These are phyloP conservation scores for Mycogone perniciosa DNA, from an alignment of 2,329 filamentous ascomycete species.

Conservation along the genomic window DNA sequence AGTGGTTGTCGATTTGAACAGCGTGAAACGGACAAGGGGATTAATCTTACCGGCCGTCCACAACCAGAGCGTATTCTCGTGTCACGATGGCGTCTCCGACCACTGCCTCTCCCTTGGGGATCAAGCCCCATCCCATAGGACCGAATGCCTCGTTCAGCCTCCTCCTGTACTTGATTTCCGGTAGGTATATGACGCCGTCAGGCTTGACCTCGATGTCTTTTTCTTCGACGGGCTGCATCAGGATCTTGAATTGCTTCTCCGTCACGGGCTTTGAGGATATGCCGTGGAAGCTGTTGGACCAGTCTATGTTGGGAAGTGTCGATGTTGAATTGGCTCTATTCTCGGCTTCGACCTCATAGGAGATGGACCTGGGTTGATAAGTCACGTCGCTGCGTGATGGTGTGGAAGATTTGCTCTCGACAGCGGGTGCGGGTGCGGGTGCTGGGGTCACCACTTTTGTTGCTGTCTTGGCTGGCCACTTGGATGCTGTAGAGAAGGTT, in stretches of 20 bases:
- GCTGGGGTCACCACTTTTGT: background rate
- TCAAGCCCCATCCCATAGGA: slow-evolving; percentile 91
- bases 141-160: slow-evolving; percentile 89
- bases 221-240: slow-evolving; percentile 60
- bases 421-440: background rate
- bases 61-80: slow-evolving; percentile 87
- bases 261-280: slow-evolving; percentile 66
- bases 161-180: slow-evolving; percentile 94
- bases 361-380: slow-evolving; percentile 16
- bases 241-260: slow-evolving; percentile 59
- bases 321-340: slow-evolving; percentile 1
- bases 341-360: slow-evolving; percentile 11
- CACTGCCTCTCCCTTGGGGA: slow-evolving; percentile 77
- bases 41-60: slow-evolving; percentile 67
- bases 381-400: slow-evolving; percentile 4
- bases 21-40: background rate
- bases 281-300: slow-evolving; percentile 78
- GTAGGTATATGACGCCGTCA: slow-evolving; percentile 91
- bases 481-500: background rate
- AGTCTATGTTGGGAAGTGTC: slow-evolving; percentile 49
- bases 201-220: slow-evolving; percentile 95
- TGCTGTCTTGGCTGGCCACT: background rate
- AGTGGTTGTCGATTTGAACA: background rate
- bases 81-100: slow-evolving; percentile 78
- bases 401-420: background rate